These are phyloP conservation scores for Bruguiera hainesii DNA, from an alignment of 441 rosid genomes.

Conservation along the genomic window DNA sequence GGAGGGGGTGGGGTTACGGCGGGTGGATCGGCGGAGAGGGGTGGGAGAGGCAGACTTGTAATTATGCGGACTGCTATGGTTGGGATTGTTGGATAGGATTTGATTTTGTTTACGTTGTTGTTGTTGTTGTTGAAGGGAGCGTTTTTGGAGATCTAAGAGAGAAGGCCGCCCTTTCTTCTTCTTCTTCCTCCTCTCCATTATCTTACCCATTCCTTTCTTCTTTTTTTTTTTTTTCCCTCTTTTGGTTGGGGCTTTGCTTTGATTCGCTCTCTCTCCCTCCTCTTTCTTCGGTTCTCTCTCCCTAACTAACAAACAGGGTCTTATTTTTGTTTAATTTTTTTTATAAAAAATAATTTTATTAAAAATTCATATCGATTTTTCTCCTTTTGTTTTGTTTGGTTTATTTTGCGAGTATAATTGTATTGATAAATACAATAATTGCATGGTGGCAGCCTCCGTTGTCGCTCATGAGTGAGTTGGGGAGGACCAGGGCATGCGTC, in stretches of 20 bases:
- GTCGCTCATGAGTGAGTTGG: no score
- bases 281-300: slow-evolving; percentile 10
- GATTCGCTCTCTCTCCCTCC: slow-evolving; percentile 25
- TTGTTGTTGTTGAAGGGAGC: slow-evolving; percentile 30
- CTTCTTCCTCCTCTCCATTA: slow-evolving; percentile 52
- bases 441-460: no score
- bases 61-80: slow-evolving; percentile 23
- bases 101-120: slow-evolving; percentile 6
- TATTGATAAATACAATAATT: no score
- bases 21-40: slow-evolving; percentile 52
- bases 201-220: slow-evolving; percentile 41
- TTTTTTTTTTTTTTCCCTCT: slow-evolving; percentile 23
- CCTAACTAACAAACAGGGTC: slow-evolving; percentile 30
- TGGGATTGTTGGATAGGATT: slow-evolving; percentile 11
- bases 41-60: slow-evolving; percentile 43
- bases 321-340: neutral
- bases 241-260: slow-evolving; percentile 8
- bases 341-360: neutral
- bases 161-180: slow-evolving; percentile 78
- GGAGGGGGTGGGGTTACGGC: slow-evolving; percentile 38
- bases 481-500: no score
- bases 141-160: slow-evolving; percentile 56
- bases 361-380: neutral
- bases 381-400: neutral
- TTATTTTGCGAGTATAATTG: neutral